A percentile compares a stretch with the other conserved stretches of the same genome.
phyloP scores from a whole-genome alignment of 1,139 yeast species.

The Eremothecium sinecaudum region DNA sequence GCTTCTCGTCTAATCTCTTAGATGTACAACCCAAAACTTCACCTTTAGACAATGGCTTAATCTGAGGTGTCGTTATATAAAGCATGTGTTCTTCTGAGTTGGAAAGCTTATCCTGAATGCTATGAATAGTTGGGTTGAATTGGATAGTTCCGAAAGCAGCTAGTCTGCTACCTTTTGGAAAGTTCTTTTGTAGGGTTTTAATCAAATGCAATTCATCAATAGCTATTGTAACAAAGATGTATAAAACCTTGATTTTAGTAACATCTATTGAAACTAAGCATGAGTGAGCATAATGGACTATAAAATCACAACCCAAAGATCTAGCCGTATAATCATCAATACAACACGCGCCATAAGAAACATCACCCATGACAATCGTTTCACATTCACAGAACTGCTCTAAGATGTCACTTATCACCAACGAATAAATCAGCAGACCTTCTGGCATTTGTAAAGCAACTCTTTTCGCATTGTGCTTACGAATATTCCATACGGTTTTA shows the following conservation, averaged over 20 bases:
- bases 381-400: slow-evolving; percentile 87
- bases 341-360: slow-evolving; percentile 97
- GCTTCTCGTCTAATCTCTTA: slow-evolving; percentile 56
- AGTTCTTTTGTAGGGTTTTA: slow-evolving; percentile 65
- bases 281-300: slow-evolving; percentile 95
- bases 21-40: slow-evolving; percentile 96
- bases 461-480: slow-evolving; percentile 57
- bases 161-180: slow-evolving; percentile 48
- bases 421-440: slow-evolving; percentile 79
- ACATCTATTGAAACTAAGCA: slow-evolving; percentile 93
- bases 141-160: slow-evolving; percentile 95
- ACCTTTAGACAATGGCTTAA: slow-evolving; percentile 86
- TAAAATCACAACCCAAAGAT: slow-evolving; percentile 85
- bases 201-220: slow-evolving; percentile 77
- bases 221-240: slow-evolving; percentile 89
- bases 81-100: slow-evolving; percentile 41
- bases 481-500: slow-evolving; percentile 88
- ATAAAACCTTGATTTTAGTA: slow-evolving; percentile 79
- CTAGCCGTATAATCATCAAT: slow-evolving; percentile 94
- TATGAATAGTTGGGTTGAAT: slow-evolving; percentile 88
- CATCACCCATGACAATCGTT: slow-evolving; percentile 96
- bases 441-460: slow-evolving; percentile 98
- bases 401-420: slow-evolving; percentile 77
- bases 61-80: slow-evolving; percentile 77
- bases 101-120: slow-evolving; percentile 53